Evolutionary conservation across 2,329 filamentous ascomycete species (phyloP).

Genomic region (Dryadomyces quercivorus): DNA sequence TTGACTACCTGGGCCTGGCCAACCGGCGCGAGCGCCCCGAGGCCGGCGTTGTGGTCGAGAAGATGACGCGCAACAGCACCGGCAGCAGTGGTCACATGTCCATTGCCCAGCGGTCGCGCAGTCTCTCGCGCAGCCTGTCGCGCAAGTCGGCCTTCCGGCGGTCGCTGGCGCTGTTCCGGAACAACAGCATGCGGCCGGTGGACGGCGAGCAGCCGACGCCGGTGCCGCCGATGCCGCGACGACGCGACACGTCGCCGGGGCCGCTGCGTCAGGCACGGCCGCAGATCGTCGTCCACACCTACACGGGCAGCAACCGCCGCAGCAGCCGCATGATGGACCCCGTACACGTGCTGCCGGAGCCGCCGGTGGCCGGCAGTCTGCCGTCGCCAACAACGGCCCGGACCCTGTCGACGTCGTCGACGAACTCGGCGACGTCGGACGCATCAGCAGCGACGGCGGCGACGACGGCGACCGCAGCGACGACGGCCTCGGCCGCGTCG

Average conservation of each 20-base stretch:
- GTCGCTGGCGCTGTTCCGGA: conserved; percentile 21
- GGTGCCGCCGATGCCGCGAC: neutral
- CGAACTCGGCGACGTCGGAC: conserved; percentile 7
- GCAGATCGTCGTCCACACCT: too few species aligned
- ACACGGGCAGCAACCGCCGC: neutral
- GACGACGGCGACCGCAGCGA: neutral
- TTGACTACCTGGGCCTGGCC: conserved; percentile 39
- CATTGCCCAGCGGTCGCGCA: conserved; percentile 13
- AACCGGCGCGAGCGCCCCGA: conserved; percentile 16
- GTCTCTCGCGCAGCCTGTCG: conserved; percentile 20
- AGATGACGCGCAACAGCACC: conserved; percentile 1
- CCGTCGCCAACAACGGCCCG: conserved; percentile 6
- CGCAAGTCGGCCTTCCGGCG: conserved; percentile 19
- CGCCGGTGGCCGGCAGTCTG: neutral
- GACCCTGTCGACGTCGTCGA: conserved; percentile 16
- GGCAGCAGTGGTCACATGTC: neutral
- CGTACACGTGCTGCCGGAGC: neutral
- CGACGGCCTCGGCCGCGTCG: neutral
- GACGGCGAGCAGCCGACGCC: neutral
- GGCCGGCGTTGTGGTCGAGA: conserved; percentile 8
- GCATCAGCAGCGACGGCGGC: conserved; percentile 3
- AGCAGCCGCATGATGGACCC: neutral
- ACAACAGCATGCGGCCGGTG: neutral
- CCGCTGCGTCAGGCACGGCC: too few species aligned
- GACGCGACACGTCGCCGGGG: neutral